Conservation (phyloP, 192 early-diverging fungal species). For the Backusella luteola region DNA sequence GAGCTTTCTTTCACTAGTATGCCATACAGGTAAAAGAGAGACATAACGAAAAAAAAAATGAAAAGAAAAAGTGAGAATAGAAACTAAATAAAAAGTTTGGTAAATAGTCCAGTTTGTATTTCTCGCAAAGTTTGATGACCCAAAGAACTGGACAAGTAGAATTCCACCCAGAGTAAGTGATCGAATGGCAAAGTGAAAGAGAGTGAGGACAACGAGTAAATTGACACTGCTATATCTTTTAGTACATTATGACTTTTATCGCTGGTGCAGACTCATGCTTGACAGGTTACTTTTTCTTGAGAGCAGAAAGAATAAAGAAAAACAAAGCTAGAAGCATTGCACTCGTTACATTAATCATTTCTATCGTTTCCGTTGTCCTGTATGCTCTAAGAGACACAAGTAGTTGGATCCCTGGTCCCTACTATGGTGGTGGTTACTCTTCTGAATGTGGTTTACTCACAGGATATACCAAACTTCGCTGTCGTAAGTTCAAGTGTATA, state of each 20-base stretch:
- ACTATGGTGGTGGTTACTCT: not conserved
- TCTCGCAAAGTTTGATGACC: not conserved
- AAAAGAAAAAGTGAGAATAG: not conserved
- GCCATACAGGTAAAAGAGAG: not conserved
- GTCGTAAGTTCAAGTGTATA: not conserved
- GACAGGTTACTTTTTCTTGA: not conserved
- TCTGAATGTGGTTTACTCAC: not conserved
- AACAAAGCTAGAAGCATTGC: not conserved
- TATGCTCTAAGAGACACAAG: not conserved
- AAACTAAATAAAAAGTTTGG: too few relatives aligned
- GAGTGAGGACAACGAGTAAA: not conserved
- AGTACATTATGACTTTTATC: slow-evolving; percentile 4
- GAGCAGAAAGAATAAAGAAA: not conserved
- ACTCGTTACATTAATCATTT: not conserved
- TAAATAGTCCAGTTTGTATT: not conserved
- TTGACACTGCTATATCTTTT: not conserved
- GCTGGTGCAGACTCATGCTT: not conserved
- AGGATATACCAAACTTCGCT: not conserved
- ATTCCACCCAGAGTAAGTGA: not conserved
- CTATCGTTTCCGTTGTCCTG: not conserved
- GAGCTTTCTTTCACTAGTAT: not conserved
- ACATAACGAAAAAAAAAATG: not conserved
- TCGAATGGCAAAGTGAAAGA: not conserved
- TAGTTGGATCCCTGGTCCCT: not conserved
- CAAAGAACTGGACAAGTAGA: not conserved